phyloP scores from a whole-genome alignment of 345 rosid genomes.

The Euphorbia lathyris region DNA sequence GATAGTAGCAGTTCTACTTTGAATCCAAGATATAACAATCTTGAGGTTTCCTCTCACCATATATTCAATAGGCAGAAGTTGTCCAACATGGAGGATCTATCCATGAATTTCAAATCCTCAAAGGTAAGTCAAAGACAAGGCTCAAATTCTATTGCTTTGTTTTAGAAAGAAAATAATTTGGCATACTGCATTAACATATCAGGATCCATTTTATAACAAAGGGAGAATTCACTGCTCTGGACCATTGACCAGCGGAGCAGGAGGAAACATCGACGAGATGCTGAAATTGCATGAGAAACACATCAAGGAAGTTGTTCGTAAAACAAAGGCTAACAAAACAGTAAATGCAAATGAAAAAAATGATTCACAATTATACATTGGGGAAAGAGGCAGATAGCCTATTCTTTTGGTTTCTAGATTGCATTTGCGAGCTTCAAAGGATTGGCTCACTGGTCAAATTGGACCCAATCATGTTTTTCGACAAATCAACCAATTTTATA shows the following conservation, averaged over 20 bases:
- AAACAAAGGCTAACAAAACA: slow-evolving; percentile 40
- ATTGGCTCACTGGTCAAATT: neutral
- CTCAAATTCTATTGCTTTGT: neutral
- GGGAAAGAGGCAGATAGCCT: slow-evolving; percentile 19
- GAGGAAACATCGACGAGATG: slow-evolving; percentile 83
- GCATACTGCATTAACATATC: neutral
- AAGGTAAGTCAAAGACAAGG: slow-evolving; percentile 34
- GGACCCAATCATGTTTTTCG: neutral
- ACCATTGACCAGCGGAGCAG: slow-evolving; percentile 57
- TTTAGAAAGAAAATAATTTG: neutral
- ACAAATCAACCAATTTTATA: no score
- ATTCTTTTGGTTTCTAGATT: neutral
- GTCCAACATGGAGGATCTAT: slow-evolving; percentile 31
- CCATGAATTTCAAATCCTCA: slow-evolving; percentile 27
- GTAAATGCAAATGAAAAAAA: slow-evolving; percentile 25
- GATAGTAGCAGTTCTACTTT: slow-evolving; percentile 40
- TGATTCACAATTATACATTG: slow-evolving; percentile 33
- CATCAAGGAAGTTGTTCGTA: slow-evolving; percentile 75
- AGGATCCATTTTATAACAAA: slow-evolving; percentile 40
- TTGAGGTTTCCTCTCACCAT: slow-evolving; percentile 52
- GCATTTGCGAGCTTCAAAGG: neutral
- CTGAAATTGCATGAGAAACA: slow-evolving; percentile 81
- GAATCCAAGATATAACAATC: slow-evolving; percentile 22
- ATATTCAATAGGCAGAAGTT: slow-evolving; percentile 37
- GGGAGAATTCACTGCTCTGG: slow-evolving; percentile 64